Evolutionary conservation across 2,329 filamentous ascomycete species (phyloP).

Genomic region (Exophiala viscosa): DNA sequence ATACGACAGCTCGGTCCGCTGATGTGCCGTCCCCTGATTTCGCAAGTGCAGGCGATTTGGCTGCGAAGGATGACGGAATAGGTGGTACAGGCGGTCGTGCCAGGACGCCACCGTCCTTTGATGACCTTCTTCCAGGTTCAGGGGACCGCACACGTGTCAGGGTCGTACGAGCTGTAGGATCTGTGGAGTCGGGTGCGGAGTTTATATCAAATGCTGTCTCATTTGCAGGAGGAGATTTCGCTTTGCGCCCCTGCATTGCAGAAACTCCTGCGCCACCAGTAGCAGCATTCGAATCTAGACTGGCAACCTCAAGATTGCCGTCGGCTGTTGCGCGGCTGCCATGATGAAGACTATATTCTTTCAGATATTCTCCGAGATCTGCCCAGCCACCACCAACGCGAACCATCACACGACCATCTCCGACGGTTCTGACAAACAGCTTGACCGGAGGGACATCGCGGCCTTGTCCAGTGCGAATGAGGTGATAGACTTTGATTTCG

Average conservation of each 20-base stretch:
- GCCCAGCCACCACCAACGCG: constrained; percentile 98
- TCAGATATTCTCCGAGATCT: constrained; percentile 88
- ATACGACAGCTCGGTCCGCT: constrained; percentile 4
- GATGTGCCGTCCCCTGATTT: constrained; percentile 6
- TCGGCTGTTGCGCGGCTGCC: constrained; percentile 59
- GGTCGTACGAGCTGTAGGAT: constrained; percentile 5
- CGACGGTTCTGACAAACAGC: constrained; percentile 87
- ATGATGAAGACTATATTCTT: constrained; percentile 90
- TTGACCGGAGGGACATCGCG: constrained; percentile 67
- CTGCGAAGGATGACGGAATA: constrained; percentile 19
- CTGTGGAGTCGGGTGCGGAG: constrained; percentile 6
- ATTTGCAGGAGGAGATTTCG: constrained; percentile 9
- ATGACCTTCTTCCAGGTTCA: constrained; percentile 5
- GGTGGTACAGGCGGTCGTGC: constrained; percentile 24
- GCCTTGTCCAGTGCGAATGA: constrained; percentile 70
- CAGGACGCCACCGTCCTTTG: constrained; percentile 4
- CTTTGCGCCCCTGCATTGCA: constrained; percentile 6
- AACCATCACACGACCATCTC: constrained; percentile 94
- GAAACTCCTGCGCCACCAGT: background rate
- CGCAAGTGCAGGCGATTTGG: constrained; percentile 10
- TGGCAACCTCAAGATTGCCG: constrained; percentile 54
- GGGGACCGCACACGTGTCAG: constrained; percentile 6
- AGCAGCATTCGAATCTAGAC: constrained; percentile 32
- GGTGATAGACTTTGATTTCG: constrained; percentile 88
- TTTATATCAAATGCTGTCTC: constrained; percentile 10